Base-by-base conservation (phyloP, 2,329 filamentous ascomycete genomes). In the Colletotrichum graminicola region DNA sequence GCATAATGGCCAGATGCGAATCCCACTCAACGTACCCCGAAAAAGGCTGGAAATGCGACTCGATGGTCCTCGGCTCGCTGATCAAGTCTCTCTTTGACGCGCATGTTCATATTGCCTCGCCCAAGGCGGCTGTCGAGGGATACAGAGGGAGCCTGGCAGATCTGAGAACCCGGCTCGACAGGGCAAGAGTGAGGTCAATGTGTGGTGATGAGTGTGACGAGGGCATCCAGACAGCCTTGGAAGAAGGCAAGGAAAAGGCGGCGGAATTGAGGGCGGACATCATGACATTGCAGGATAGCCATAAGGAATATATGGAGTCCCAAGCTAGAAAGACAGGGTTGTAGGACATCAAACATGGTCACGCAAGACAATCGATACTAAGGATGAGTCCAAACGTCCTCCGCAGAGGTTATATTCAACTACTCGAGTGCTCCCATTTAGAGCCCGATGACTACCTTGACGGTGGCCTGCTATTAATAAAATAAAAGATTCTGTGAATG, bases 321-420 rank as follows among this genome's bases (percentile, higher is more conserved):
- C 47, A 51, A 26, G 23, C 47, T 12, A 7, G 4, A 21, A 23
- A 26, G 23, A 26, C 47, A 16, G 47, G 47, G 23, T 11, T 51
- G 10, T 47, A 47, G 21, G 10, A 5, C 21, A 21, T 43, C 7
- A n/a, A 11, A 12, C 21, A 18, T 21, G 5, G 12, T 55, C 52
- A 36, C 52, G 2, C 6, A 2, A 21, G 12, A 36, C 4, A 7
- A 55, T 7, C 10, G 8, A 55, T 11, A n/a, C 5, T 36, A 2
- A 23, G 21, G 4, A 36, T 55, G 52, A 36, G 32, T 14, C 11
- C 16, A n/a, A 55, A 36, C 2, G 21, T 14, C 52, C 52, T 56
- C 32, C 18, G 45, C 21, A 62, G 47, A 18, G 36, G 10, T 36
- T 62, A 23, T 39, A 45, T 34, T 67, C 45, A 57, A n/a, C 26